A percentile compares a stretch with the other conserved stretches of the same genome.
Evolutionary conservation across 768 basidiomycete genomes (phyloP).

Genomic region (Porphyrellus cyaneotinctus): DNA sequence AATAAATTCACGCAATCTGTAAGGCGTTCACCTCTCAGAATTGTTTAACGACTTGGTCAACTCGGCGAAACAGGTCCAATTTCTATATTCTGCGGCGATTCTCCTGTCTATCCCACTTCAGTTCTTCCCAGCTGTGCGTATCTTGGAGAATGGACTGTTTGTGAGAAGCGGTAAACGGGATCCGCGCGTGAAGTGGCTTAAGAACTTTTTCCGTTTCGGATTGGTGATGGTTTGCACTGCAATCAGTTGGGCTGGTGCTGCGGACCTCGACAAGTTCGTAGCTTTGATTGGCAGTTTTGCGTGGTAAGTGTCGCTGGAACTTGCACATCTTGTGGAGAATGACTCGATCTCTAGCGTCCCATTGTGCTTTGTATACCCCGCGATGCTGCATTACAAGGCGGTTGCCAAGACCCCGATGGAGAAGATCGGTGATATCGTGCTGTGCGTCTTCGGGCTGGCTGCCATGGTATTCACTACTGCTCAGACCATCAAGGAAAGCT

Average conservation of each 20-base stretch:
- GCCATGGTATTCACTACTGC: conserved; percentile 76
- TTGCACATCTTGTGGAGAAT: conserved; percentile 5
- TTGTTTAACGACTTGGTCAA: not conserved
- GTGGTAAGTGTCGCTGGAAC: conserved; percentile 52
- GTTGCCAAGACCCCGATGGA: conserved; percentile 66
- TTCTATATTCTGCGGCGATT: conserved; percentile 90
- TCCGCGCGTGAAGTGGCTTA: conserved; percentile 86
- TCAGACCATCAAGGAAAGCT: conserved; percentile 64
- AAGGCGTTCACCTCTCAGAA: conserved; percentile 29
- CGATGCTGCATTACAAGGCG: conserved; percentile 89
- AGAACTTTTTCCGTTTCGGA: conserved; percentile 82
- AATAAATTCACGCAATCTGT: conserved; percentile 88
- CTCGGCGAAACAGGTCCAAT: conserved; percentile 54
- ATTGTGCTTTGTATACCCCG: conserved; percentile 90
- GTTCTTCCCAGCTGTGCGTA: conserved; percentile 96
- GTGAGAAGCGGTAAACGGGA: conserved; percentile 81
- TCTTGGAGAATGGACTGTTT: conserved; percentile 95
- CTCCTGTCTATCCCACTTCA: conserved; percentile 89
- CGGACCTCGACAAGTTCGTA: conserved; percentile 94
- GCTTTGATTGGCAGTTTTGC: conserved; percentile 91
- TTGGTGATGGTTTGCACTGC: conserved; percentile 77
- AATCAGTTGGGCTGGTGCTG: conserved; percentile 78
- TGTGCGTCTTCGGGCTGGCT: conserved; percentile 71
- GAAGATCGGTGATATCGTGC: conserved; percentile 62
- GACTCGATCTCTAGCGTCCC: conserved; percentile 59